Evolutionary conservation across 441 rosid genomes (phyloP).

Genomic region (Breynia disticha): DNA sequence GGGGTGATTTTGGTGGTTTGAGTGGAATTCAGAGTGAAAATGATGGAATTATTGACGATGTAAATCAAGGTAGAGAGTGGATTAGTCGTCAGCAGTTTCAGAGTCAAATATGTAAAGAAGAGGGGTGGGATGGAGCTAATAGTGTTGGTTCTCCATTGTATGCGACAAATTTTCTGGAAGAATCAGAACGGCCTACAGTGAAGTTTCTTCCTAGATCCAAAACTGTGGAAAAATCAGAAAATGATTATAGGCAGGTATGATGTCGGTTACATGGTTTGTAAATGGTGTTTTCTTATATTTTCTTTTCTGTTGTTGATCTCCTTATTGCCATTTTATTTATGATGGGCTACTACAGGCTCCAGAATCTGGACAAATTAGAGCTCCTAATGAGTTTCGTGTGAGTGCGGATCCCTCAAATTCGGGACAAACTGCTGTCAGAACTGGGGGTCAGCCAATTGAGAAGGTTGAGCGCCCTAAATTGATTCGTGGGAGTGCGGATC

Average conservation of each 20-base stretch:
- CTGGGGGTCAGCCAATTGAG: slow-evolving; percentile 6
- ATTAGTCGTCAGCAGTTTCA: slow-evolving; percentile 1
- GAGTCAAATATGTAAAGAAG: slow-evolving; percentile 10
- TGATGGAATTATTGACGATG: slow-evolving; percentile 9
- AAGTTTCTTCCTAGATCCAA: slow-evolving; percentile 8
- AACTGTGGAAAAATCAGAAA: slow-evolving; percentile 6
- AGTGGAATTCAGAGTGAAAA: slow-evolving; percentile 12
- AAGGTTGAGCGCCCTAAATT: slow-evolving; percentile 20
- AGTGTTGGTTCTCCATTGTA: slow-evolving; percentile 1
- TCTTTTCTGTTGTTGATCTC: neutral
- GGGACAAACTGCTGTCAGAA: slow-evolving; percentile 2
- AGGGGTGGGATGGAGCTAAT: slow-evolving; percentile 4
- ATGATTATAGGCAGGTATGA: slow-evolving; percentile 13
- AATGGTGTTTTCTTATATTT: neutral
- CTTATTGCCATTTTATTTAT: neutral
- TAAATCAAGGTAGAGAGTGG: slow-evolving; percentile 7
- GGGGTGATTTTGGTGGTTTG: slow-evolving; percentile 6
- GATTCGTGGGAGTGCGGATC: slow-evolving; percentile 7
- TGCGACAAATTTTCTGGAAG: neutral
- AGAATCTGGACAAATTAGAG: slow-evolving; percentile 4
- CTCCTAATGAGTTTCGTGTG: neutral
- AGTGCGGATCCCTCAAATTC: slow-evolving; percentile 8
- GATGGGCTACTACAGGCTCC: slow-evolving; percentile 7
- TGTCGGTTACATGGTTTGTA: neutral
- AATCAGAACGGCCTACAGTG: slow-evolving; percentile 6